A percentile compares a stretch with the other conserved stretches of the same genome.
Evolutionary conservation across 2,329 filamentous ascomycete species (phyloP).

Genomic region (Amauroascus niger): DNA sequence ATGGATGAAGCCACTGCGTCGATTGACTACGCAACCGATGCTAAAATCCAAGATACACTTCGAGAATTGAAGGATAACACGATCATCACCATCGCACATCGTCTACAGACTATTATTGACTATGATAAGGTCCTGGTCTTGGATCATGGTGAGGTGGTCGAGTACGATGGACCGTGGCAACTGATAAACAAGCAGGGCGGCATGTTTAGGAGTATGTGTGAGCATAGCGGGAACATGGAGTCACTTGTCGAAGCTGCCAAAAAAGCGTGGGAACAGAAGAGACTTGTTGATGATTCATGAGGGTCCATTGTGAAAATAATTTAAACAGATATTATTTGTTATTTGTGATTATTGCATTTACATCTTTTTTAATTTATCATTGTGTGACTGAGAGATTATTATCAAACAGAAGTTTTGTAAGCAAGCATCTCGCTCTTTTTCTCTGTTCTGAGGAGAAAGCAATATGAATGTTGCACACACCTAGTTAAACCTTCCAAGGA

Average conservation of each 20-base stretch:
- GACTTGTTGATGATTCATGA: conserved; percentile 37
- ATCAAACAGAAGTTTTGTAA: too few relatives aligned
- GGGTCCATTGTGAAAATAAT: too few relatives aligned
- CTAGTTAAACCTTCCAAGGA: too few relatives aligned
- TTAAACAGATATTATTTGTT: too few relatives aligned
- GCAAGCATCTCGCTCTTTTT: too few relatives aligned
- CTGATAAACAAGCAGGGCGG: conserved; percentile 63
- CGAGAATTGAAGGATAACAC: conserved; percentile 80
- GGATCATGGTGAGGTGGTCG: conserved; percentile 76
- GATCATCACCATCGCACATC: conserved; percentile 92
- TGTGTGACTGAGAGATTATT: too few relatives aligned
- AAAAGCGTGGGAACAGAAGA: conserved; percentile 40
- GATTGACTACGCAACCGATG: conserved; percentile 91
- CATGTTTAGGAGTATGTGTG: conserved; percentile 57
- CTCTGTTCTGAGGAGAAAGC: too few relatives aligned
- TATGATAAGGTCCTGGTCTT: conserved; percentile 96
- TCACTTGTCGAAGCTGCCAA: conserved; percentile 47
- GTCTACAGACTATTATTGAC: conserved; percentile 91
- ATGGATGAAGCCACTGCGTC: conserved; percentile 99
- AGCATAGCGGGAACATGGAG: conserved; percentile 57
- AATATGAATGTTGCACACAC: too few relatives aligned
- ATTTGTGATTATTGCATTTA: background rate
- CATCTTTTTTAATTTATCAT: too few relatives aligned
- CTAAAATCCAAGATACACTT: conserved; percentile 93
- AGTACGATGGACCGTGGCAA: conserved; percentile 83